Evolutionary conservation across 805 yeast genomes (phyloP).

Genomic region (Yamadazyma philogaea): DNA sequence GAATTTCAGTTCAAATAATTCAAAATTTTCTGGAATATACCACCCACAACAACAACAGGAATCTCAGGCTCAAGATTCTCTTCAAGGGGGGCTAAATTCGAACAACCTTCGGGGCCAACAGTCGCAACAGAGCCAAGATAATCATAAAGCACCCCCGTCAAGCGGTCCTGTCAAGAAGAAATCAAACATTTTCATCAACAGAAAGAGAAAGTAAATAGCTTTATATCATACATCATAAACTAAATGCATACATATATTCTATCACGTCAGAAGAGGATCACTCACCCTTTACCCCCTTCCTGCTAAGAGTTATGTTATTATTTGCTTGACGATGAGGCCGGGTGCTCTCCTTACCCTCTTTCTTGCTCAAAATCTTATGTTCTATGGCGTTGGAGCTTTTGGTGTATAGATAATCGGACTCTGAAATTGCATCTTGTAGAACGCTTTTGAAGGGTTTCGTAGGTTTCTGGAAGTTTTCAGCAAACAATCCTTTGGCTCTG

Average conservation of each 20-base stretch:
- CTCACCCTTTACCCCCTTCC: conserved; percentile 12
- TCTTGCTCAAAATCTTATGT: conserved; percentile 8
- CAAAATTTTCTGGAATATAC: background rate
- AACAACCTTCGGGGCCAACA: no score
- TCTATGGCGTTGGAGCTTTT: conserved; percentile 16
- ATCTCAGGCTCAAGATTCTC: no score
- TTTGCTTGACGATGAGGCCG: background rate
- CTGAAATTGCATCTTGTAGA: conserved; percentile 1
- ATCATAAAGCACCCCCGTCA: background rate
- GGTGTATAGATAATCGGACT: conserved; percentile 13
- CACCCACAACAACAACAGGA: no score
- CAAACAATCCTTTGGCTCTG: background rate
- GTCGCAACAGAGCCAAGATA: no score
- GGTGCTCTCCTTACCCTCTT: background rate
- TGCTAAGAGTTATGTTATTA: background rate
- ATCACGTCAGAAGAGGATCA: background rate
- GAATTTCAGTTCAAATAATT: no score
- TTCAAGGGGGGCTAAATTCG: no score
- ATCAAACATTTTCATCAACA: conserved; percentile 8
- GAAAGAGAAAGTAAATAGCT: conserved; percentile 3
- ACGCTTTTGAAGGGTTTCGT: background rate
- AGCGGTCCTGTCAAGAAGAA: background rate
- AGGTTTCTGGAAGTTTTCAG: background rate
- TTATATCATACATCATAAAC: background rate
- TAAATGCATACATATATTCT: background rate